Evolutionary conservation across 2,329 filamentous ascomycete species (phyloP).

Genomic region (Ambrosiella xylebori): DNA sequence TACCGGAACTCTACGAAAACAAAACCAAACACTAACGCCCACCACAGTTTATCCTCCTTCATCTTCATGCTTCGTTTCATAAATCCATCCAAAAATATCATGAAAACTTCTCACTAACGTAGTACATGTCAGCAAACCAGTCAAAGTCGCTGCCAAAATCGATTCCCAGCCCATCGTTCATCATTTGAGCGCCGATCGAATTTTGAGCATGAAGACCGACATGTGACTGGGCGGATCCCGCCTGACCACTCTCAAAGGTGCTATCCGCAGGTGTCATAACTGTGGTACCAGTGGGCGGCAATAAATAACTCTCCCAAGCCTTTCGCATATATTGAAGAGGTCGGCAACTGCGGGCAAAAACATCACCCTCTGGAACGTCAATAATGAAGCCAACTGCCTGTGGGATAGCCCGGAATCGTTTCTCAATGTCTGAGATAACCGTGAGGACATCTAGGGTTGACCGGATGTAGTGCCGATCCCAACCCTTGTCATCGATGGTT

Average conservation of each 20-base stretch:
- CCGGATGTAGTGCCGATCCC: slow-evolving; percentile 8
- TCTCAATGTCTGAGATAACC: slow-evolving; percentile 5
- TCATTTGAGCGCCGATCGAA: not conserved
- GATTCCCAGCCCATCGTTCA: slow-evolving; percentile 5
- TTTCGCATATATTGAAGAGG: slow-evolving; percentile 9
- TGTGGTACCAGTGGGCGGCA: slow-evolving; percentile 18
- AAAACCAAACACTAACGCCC: not conserved
- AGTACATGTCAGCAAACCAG: slow-evolving; percentile 12
- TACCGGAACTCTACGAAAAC: not conserved
- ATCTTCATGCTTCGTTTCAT: not conserved
- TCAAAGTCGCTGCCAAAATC: slow-evolving; percentile 12
- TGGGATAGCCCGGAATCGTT: not conserved
- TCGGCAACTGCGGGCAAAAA: slow-evolving; percentile 7
- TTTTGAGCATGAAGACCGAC: no score
- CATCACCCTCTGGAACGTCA: slow-evolving; percentile 4
- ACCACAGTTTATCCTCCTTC: not conserved
- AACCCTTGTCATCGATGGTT: slow-evolving; percentile 9
- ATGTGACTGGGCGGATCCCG: slow-evolving; percentile 12
- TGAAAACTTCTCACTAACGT: slow-evolving; percentile 5
- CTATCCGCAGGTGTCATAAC: slow-evolving; percentile 19
- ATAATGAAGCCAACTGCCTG: slow-evolving; percentile 5
- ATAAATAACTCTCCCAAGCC: slow-evolving; percentile 14
- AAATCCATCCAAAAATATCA: not conserved
- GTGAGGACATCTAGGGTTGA: slow-evolving; percentile 6
- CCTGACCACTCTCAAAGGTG: slow-evolving; percentile 18